Percentiles rank a stretch among this genome's conserved stretches.
phyloP scores from a whole-genome alignment of 2,329 filamentous ascomycete genomes.

The Fusarium annulatum region DNA sequence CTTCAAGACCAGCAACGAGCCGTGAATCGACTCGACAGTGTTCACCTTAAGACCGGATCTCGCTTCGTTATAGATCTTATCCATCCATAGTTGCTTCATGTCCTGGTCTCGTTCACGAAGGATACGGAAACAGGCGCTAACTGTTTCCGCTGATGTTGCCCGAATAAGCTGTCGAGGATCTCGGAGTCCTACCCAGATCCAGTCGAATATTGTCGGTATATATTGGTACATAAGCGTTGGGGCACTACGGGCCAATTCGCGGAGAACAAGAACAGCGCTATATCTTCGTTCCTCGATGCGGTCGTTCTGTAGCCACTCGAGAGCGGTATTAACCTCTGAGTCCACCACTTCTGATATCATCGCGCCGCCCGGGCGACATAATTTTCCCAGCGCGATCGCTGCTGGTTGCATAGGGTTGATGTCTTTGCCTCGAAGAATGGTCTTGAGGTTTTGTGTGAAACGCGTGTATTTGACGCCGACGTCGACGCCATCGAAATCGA shows the following conservation, averaged over 20 bases:
- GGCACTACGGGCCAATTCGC: slow-evolving; percentile 91
- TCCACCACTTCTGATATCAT: slow-evolving; percentile 96
- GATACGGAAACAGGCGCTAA: slow-evolving; percentile 95
- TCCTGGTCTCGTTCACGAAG: slow-evolving; percentile 91
- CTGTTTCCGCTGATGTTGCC: slow-evolving; percentile 89
- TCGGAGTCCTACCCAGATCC: slow-evolving; percentile 93
- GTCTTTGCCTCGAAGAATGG: slow-evolving; percentile 89
- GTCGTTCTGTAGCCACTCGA: slow-evolving; percentile 97
- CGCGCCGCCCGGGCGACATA: slow-evolving; percentile 92
- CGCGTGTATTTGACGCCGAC: slow-evolving; percentile 92
- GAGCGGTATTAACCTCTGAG: slow-evolving; percentile 92
- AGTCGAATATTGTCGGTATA: slow-evolving; percentile 93
- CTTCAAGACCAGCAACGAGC: slow-evolving; percentile 91
- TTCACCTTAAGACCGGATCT: slow-evolving; percentile 81
- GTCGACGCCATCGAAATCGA: slow-evolving; percentile 97
- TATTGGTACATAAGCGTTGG: slow-evolving; percentile 96
- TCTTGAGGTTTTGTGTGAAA: slow-evolving; percentile 90
- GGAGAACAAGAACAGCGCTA: slow-evolving; percentile 88
- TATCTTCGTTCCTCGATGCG: slow-evolving; percentile 93
- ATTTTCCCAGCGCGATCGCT: slow-evolving; percentile 86
- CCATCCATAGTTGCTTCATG: slow-evolving; percentile 88
- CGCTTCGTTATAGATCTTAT: slow-evolving; percentile 89
- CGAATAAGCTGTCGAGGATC: slow-evolving; percentile 92
- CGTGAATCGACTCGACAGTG: slow-evolving; percentile 89
- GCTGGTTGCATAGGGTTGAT: slow-evolving; percentile 91